phyloP scores from a whole-genome alignment of 2,329 filamentous ascomycete species.

The Trichophyton schoenleinii region DNA sequence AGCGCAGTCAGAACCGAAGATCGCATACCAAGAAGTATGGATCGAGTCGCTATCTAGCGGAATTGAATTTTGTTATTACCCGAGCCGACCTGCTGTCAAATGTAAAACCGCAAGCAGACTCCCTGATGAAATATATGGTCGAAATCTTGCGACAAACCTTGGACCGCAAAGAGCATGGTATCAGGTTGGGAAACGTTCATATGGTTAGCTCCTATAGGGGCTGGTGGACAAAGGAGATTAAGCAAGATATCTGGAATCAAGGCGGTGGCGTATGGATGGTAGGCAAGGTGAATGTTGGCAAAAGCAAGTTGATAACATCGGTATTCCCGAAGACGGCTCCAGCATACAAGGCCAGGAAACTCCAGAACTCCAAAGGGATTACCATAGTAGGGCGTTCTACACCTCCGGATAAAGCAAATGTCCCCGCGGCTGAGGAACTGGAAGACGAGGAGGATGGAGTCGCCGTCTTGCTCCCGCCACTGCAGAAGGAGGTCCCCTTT shows the following conservation, averaged over 20 bases:
- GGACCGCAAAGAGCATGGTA: slow-evolving; percentile 50
- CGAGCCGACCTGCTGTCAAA: slow-evolving; percentile 75
- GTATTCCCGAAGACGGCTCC: slow-evolving; percentile 64
- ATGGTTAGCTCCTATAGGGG: slow-evolving; percentile 74
- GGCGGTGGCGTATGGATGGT: slow-evolving; percentile 91
- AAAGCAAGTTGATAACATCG: slow-evolving; percentile 78
- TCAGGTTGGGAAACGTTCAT: slow-evolving; percentile 77
- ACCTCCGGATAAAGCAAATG: background rate
- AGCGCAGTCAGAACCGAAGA: slow-evolving; percentile 70
- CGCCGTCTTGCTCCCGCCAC: slow-evolving; percentile 50
- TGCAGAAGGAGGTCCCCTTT: slow-evolving; percentile 58
- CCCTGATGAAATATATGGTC: slow-evolving; percentile 71
- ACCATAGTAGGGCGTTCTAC: slow-evolving; percentile 2
- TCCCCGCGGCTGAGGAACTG: background rate
- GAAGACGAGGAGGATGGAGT: slow-evolving; percentile 13
- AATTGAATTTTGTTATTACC: slow-evolving; percentile 84
- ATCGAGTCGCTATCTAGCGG: slow-evolving; percentile 57
- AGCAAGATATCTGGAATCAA: slow-evolving; percentile 69
- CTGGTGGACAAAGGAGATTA: slow-evolving; percentile 86
- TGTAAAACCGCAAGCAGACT: slow-evolving; percentile 69
- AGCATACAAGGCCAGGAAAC: slow-evolving; percentile 9
- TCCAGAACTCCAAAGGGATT: background rate
- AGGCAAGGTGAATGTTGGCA: slow-evolving; percentile 96
- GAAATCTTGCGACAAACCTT: slow-evolving; percentile 66
- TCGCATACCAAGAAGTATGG: slow-evolving; percentile 55